These are phyloP conservation scores for Tremella mesenterica DNA, from an alignment of 768 basidiomycete genomes.

Conservation along the genomic window DNA sequence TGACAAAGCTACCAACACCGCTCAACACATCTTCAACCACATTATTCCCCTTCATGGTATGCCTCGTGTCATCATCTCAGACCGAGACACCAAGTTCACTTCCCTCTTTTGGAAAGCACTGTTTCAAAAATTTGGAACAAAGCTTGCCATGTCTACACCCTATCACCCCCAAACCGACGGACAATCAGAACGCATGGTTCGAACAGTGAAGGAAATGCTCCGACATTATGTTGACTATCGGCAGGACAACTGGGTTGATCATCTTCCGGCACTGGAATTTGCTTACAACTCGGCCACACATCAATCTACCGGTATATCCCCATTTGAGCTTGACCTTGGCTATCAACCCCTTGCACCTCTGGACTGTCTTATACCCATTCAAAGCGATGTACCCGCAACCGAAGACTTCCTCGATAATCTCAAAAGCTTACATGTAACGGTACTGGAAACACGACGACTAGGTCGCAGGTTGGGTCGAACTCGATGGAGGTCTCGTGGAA, in stretches of 20 bases:
- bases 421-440: too few relatives aligned
- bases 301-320: background rate
- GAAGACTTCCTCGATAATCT: background rate
- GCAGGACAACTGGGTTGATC: background rate
- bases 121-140: conserved; percentile 35
- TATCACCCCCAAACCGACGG: conserved; percentile 48
- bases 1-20: conserved; percentile 31
- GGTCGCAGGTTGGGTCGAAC: too few relatives aligned
- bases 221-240: background rate
- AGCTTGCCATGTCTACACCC: conserved; percentile 45
- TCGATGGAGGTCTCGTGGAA: too few relatives aligned
- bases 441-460: too few relatives aligned
- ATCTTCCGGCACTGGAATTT: background rate
- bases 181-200: conserved; percentile 16
- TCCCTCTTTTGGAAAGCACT: conserved; percentile 47
- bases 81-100: conserved; percentile 49
- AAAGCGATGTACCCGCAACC: background rate
- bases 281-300: background rate
- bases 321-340: background rate
- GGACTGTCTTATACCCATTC: background rate
- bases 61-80: conserved; percentile 46
- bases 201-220: background rate
- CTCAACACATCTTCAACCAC: background rate
- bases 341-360: background rate
- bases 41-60: conserved; percentile 35